These are phyloP conservation scores for Diaporthe longicolla DNA, from an alignment of 2,329 filamentous ascomycete genomes.

Conservation along the genomic window DNA sequence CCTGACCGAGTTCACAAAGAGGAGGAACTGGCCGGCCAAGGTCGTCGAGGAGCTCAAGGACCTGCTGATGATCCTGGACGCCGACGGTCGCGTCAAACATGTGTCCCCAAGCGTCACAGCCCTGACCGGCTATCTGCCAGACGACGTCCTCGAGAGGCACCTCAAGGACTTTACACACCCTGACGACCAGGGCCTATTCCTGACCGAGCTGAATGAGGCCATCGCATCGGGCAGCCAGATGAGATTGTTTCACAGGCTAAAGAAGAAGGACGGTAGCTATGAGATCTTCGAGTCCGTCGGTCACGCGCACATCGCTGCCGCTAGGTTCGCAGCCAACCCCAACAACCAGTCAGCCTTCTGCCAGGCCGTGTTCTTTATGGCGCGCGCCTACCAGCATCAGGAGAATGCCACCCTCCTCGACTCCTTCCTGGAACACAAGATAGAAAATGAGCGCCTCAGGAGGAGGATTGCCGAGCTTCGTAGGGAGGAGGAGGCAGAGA, in stretches of 20 bases:
- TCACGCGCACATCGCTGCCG: constrained; percentile 86
- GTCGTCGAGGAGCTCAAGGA: constrained; percentile 92
- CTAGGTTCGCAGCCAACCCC: constrained; percentile 73
- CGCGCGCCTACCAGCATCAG: constrained; percentile 88
- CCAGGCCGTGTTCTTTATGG: constrained; percentile 94
- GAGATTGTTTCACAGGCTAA: constrained; percentile 90
- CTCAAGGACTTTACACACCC: constrained; percentile 88
- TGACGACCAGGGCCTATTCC: constrained; percentile 86
- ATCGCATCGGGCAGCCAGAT: constrained; percentile 85
- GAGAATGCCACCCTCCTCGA: constrained; percentile 89
- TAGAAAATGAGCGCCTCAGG: constrained; percentile 90
- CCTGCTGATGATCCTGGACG: constrained; percentile 87
- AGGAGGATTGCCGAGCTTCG: constrained; percentile 89
- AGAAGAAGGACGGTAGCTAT: constrained; percentile 79
- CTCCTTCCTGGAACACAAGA: constrained; percentile 96
- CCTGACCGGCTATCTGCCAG: constrained; percentile 81
- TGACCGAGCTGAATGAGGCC: constrained; percentile 89
- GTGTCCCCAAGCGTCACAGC: constrained; percentile 83
- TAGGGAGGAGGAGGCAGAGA: constrained; percentile 86
- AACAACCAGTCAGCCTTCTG: constrained; percentile 79
- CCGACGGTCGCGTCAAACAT: constrained; percentile 86
- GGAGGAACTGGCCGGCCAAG: constrained; percentile 86
- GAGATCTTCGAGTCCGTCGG: constrained; percentile 92
- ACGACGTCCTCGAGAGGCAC: constrained; percentile 80
- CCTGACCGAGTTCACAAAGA: constrained; percentile 72